phyloP scores from a whole-genome alignment of 2,329 filamentous ascomycete species.

The Geosmithia flava region DNA sequence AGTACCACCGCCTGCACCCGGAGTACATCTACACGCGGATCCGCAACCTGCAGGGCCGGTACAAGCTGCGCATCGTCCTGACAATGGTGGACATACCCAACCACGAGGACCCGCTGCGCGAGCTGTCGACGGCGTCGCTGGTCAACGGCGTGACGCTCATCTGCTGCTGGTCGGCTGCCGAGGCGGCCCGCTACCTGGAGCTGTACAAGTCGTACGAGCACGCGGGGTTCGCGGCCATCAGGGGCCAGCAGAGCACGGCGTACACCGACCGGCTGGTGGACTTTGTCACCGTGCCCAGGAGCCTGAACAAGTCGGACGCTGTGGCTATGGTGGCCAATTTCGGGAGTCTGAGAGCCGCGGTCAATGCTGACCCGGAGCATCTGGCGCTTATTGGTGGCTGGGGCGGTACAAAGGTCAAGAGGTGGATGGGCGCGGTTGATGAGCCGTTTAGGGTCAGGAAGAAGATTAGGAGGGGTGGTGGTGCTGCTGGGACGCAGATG shows the following conservation, averaged over 20 bases:
- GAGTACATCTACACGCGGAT: conserved; percentile 97
- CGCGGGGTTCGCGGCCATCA: conserved; percentile 67
- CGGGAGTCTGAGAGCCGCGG: conserved; percentile 72
- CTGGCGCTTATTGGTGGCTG: conserved; percentile 77
- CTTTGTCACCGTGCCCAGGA: conserved; percentile 81
- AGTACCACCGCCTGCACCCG: conserved; percentile 93
- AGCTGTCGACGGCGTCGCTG: conserved; percentile 83
- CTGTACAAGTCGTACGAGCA: conserved; percentile 92
- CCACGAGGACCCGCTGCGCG: conserved; percentile 79
- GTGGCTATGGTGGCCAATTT: conserved; percentile 84
- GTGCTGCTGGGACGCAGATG: background rate
- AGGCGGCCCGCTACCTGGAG: conserved; percentile 88
- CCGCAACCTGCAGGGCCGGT: conserved; percentile 70
- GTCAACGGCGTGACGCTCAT: conserved; percentile 90
- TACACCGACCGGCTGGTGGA: conserved; percentile 84
- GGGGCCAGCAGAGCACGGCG: conserved; percentile 68
- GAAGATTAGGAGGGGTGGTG: conserved; percentile 37
- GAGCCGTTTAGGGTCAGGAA: conserved; percentile 74
- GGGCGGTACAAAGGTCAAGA: conserved; percentile 89
- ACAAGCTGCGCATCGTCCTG: conserved; percentile 74
- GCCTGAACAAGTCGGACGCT: conserved; percentile 90
- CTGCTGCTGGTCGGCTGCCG: conserved; percentile 86
- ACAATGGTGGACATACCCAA: conserved; percentile 92
- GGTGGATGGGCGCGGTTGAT: conserved; percentile 70
- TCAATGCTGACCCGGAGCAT: conserved; percentile 82